Evolutionary conservation across 352 stramenopile genomes (phyloP).

Genomic region (Pythium sp.): DNA sequence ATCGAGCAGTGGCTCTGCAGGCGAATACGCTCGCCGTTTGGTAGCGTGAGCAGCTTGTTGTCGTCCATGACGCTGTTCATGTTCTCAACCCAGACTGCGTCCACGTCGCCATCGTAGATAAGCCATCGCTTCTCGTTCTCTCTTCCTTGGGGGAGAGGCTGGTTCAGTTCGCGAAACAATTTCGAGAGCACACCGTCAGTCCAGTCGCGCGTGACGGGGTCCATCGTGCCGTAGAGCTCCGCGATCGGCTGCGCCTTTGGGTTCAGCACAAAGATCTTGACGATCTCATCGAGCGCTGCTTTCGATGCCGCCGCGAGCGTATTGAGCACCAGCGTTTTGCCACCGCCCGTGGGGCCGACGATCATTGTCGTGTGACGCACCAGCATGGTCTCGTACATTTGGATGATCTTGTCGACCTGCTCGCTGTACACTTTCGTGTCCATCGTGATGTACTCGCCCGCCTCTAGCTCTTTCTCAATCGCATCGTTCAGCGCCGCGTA

Average conservation of each 20-base stretch:
- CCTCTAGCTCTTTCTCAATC: constrained; percentile 83
- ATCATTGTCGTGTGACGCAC: constrained; percentile 97
- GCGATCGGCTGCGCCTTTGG: constrained; percentile 93
- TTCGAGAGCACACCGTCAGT: constrained; percentile 94
- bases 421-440: constrained; percentile 77
- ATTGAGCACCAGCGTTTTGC: constrained; percentile 92
- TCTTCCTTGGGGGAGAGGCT: constrained; percentile 84
- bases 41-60: constrained; percentile 94
- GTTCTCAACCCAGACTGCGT: constrained; percentile 97
- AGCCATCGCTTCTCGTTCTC: constrained; percentile 95
- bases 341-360: constrained; percentile 90
- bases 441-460: constrained; percentile 77
- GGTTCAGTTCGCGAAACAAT: constrained; percentile 93
- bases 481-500: constrained; percentile 90
- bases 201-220: constrained; percentile 95
- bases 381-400: constrained; percentile 97
- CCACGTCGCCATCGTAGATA: constrained; percentile 95
- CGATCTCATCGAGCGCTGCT: constrained; percentile 80
- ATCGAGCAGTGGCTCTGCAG: constrained; percentile 91
- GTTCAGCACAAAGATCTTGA: constrained; percentile 94
- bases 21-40: constrained; percentile 94
- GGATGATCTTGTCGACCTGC: constrained; percentile 96
- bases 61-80: constrained; percentile 99
- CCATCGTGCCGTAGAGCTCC: constrained; percentile 95
- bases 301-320: constrained; percentile 86